Evolutionary conservation across 768 basidiomycete species (phyloP), one percentile per base, ranked within the genome.

Genomic region (Xerocomellus intermedius): DNA sequence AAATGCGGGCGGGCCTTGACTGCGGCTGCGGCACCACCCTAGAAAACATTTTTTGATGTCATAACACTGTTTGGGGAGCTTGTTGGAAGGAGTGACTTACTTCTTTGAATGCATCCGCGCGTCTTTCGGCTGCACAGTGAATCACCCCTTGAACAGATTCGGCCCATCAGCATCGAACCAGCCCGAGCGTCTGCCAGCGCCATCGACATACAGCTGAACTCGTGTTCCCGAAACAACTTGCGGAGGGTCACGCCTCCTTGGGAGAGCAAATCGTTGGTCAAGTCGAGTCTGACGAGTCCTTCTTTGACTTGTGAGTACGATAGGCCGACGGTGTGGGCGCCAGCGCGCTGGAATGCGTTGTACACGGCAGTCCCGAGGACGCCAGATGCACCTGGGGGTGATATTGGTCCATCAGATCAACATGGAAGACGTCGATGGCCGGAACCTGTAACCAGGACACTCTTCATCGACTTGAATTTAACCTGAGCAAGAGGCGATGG

Each of bases 121-220:
- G 77, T 57, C 96, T 75, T 73, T 98, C 95, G 2, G 96, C 96
- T 14, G 96, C 96, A 64, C 94, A 97, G 66, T 98, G 96, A 16
- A 98, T 85, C 37, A 98, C 84, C 85, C 88, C 87, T 89, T 65
- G 62, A 41, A 53, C 39, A 12, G 22, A 52, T 35, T 44, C 17
- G 21, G 26, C 39, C 10, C 30, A 59, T 63, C 47, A 54, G 52
- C 32, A 41, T n/a, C 26, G 22, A 48, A 45, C 36, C 36, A 50
- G 46, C 21, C 33, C n/a, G n/a, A n/a, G 2, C 10, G 2, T 17
- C 44, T 16, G 8, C 5, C 5, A 13, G n/a, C 13, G 17, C 21
- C 38, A 39, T 45, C 19, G 30, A 77, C 87, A 64, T 70, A 92
- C 91, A 91, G 52, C 86, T 74, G 0, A 92, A 90, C 52, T 79